Evolutionary conservation across 768 basidiomycete species (phyloP).

Genomic region (Russula vinacea): DNA sequence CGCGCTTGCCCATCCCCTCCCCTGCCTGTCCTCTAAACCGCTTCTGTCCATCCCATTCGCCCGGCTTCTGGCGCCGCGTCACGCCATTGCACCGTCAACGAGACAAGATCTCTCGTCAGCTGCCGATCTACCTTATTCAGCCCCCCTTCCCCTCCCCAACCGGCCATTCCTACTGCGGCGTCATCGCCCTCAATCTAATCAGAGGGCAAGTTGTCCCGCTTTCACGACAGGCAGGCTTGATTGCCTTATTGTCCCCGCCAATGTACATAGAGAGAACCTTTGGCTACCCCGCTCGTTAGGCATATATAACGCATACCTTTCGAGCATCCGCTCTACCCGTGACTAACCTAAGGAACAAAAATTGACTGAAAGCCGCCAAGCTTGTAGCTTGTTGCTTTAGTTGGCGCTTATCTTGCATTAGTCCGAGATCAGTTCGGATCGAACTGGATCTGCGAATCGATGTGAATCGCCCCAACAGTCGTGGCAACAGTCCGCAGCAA

Average conservation of each 20-base stretch:
- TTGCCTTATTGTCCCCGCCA: not conserved
- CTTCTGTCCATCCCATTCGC: not conserved
- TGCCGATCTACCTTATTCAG: conserved; percentile 17
- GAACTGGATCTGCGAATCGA: not conserved
- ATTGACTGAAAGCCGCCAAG: not conserved
- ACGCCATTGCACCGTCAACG: conserved; percentile 11
- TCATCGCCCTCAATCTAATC: not conserved
- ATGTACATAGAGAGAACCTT: not conserved
- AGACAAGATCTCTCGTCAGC: conserved; percentile 4
- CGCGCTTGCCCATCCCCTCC: conserved; percentile 1
- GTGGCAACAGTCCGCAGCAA: not conserved
- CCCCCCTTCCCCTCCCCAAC: not conserved
- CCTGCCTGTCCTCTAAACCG: conserved; percentile 2
- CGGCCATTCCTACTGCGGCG: not conserved
- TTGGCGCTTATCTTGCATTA: conserved; percentile 16
- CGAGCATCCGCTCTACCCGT: not conserved
- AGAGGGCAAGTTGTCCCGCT: not conserved
- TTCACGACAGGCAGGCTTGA: not conserved
- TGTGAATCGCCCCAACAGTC: not conserved
- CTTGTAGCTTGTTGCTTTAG: conserved; percentile 23
- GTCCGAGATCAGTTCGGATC: not conserved
- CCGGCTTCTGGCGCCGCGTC: not conserved
- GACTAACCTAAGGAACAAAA: conserved; percentile 1
- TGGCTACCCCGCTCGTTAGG: not conserved
- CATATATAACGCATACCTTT: conserved; percentile 5